phyloP scores from a whole-genome alignment of 805 yeast genomes.

The Myxozyma nipponensis region DNA sequence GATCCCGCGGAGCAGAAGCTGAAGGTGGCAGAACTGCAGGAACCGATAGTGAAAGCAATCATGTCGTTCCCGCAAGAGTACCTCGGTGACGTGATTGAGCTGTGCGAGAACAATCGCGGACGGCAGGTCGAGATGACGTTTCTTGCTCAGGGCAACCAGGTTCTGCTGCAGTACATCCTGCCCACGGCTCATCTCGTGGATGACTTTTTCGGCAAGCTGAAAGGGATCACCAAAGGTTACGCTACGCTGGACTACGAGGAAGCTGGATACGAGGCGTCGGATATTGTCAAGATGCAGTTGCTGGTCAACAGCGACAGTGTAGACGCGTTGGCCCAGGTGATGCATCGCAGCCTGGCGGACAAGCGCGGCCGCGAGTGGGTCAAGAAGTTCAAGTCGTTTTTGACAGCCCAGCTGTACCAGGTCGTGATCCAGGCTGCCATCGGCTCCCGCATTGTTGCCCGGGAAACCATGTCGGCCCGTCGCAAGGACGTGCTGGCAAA shows the following conservation, averaged over 20 bases:
- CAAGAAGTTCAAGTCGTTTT: slow-evolving; percentile 69
- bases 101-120: slow-evolving; percentile 84
- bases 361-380: slow-evolving; percentile 78
- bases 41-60: slow-evolving; percentile 85
- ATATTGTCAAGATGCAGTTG: slow-evolving; percentile 81
- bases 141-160: slow-evolving; percentile 68
- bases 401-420: slow-evolving; percentile 81
- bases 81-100: slow-evolving; percentile 76
- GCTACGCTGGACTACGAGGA: slow-evolving; percentile 95
- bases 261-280: slow-evolving; percentile 75
- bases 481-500: slow-evolving; percentile 93
- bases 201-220: slow-evolving; percentile 90
- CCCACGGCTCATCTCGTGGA: slow-evolving; percentile 91
- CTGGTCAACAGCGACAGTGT: slow-evolving; percentile 84
- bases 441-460: slow-evolving; percentile 71
- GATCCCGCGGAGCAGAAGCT: slow-evolving; percentile 44
- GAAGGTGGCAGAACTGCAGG: slow-evolving; percentile 55
- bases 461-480: slow-evolving; percentile 91
- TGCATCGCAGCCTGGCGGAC: slow-evolving; percentile 77
- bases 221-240: slow-evolving; percentile 85
- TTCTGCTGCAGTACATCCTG: slow-evolving; percentile 67
- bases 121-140: slow-evolving; percentile 74
- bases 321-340: slow-evolving; percentile 87
- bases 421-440: slow-evolving; percentile 90
- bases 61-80: slow-evolving; percentile 91